Conservation (phyloP, 768 basidiomycete species). For the Coprinellus micaceus region DNA sequence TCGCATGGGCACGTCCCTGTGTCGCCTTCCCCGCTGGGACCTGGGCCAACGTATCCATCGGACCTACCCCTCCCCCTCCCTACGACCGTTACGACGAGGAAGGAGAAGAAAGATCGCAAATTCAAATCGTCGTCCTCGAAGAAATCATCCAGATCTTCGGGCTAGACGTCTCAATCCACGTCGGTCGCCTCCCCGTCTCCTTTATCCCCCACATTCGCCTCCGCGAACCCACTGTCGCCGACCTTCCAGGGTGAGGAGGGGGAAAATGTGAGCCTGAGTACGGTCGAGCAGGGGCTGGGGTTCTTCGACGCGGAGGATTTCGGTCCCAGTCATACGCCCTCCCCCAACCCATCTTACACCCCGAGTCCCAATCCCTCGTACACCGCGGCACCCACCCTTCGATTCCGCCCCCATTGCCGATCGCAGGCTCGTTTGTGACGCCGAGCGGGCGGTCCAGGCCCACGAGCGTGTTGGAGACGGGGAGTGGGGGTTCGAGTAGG, state of each 20-base stretch:
- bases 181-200: slow-evolving; percentile 45
- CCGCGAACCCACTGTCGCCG: slow-evolving; percentile 5
- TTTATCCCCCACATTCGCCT: slow-evolving; percentile 29
- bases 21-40: slow-evolving; percentile 21
- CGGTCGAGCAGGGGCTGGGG: slow-evolving; percentile 27
- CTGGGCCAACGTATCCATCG: neutral
- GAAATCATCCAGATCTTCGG: slow-evolving; percentile 15
- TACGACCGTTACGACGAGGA: neutral
- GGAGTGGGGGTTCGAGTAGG: too few relatives aligned
- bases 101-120: slow-evolving; percentile 8
- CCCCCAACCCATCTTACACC: too few relatives aligned
- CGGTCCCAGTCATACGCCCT: neutral
- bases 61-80: neutral
- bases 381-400: too few relatives aligned
- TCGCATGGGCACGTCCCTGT: too few relatives aligned
- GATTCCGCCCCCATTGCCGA: too few relatives aligned
- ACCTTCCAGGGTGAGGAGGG: too few relatives aligned
- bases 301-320: slow-evolving; percentile 35
- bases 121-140: slow-evolving; percentile 3
- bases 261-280: slow-evolving; percentile 25
- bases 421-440: too few relatives aligned
- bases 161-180: slow-evolving; percentile 35
- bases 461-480: too few relatives aligned
- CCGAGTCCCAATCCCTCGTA: too few relatives aligned
- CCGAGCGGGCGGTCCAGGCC: too few relatives aligned